Conservation (phyloP, 257 asterid genomes). For the Paraleonurus japonicus region DNA sequence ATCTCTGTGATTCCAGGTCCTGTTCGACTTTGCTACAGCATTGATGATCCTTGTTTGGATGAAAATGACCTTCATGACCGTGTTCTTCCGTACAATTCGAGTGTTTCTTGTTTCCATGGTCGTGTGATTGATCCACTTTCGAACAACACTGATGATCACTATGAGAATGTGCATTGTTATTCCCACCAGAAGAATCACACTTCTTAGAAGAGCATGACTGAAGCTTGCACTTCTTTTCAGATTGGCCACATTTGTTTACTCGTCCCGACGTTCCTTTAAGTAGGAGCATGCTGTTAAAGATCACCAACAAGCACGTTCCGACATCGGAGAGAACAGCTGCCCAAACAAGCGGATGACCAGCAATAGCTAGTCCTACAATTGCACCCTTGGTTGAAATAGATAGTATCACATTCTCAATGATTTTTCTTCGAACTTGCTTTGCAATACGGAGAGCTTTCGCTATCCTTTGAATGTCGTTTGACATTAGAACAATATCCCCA, state of each 20-base stretch:
- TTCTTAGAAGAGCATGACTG: too few species aligned
- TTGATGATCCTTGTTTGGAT: slow-evolving; percentile 7
- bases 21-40: slow-evolving; percentile 1
- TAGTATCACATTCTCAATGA: slow-evolving; percentile 59
- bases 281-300: slow-evolving; percentile 78
- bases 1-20: slow-evolving; percentile 12
- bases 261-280: slow-evolving; percentile 31
- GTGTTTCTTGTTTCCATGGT: background rate
- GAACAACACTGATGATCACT: slow-evolving; percentile 1
- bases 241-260: slow-evolving; percentile 16
- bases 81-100: slow-evolving; percentile 21
- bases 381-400: slow-evolving; percentile 57
- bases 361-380: slow-evolving; percentile 66
- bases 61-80: slow-evolving; percentile 12
- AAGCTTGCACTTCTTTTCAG: slow-evolving; percentile 17
- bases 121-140: background rate
- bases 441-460: slow-evolving; percentile 58
- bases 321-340: slow-evolving; percentile 77
- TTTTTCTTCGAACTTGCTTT: slow-evolving; percentile 46
- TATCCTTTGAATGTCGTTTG: slow-evolving; percentile 72
- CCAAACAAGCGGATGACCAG: slow-evolving; percentile 90
- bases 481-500: slow-evolving; percentile 67
- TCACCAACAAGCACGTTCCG: slow-evolving; percentile 81
- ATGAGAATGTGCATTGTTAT: slow-evolving; percentile 7
- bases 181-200: slow-evolving; percentile 14